A percentile compares a stretch with the other conserved stretches of the same genome.
phyloP scores from a whole-genome alignment of 768 basidiomycete genomes.

The Kwoniella europaea region DNA sequence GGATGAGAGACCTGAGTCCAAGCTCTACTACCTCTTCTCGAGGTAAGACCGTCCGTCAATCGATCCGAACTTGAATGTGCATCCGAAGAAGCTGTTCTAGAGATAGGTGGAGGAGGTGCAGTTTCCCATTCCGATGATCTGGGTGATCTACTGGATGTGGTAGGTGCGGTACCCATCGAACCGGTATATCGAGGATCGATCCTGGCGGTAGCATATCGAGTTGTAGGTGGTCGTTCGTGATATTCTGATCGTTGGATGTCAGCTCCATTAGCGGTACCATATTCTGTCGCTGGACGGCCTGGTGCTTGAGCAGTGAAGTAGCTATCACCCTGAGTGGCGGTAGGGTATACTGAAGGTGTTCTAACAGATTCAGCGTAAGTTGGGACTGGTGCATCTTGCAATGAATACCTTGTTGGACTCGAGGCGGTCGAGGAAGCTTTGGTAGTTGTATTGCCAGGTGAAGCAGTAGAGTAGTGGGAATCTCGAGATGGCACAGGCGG shows the following conservation, averaged over 20 bases:
- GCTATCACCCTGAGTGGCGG: conserved; percentile 1
- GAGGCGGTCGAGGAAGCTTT: background rate
- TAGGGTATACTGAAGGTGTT: background rate
- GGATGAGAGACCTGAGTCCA: conserved; percentile 45
- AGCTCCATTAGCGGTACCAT: conserved; percentile 11
- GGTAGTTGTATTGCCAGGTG: conserved; percentile 12
- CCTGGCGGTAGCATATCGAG: conserved; percentile 9
- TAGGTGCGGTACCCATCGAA: conserved; percentile 16
- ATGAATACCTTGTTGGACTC: conserved; percentile 32
- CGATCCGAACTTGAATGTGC: conserved; percentile 3
- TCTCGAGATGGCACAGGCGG: conserved; percentile 47
- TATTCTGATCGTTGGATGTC: background rate
- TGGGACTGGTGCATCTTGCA: conserved; percentile 41
- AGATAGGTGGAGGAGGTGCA: conserved; percentile 40
- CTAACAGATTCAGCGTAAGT: background rate
- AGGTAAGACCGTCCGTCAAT: conserved; percentile 16
- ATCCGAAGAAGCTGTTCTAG: conserved; percentile 19
- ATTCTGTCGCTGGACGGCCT: background rate
- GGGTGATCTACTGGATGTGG: background rate
- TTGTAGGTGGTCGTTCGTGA: conserved; percentile 19
- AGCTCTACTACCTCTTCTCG: conserved; percentile 25
- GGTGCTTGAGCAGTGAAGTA: conserved; percentile 5
- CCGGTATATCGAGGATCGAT: background rate
- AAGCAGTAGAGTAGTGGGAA: conserved; percentile 37
- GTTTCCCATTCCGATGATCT: conserved; percentile 28